These are phyloP conservation scores for Metschnikowia corniflorae DNA, from an alignment of 805 yeast species.

Conservation along the genomic window DNA sequence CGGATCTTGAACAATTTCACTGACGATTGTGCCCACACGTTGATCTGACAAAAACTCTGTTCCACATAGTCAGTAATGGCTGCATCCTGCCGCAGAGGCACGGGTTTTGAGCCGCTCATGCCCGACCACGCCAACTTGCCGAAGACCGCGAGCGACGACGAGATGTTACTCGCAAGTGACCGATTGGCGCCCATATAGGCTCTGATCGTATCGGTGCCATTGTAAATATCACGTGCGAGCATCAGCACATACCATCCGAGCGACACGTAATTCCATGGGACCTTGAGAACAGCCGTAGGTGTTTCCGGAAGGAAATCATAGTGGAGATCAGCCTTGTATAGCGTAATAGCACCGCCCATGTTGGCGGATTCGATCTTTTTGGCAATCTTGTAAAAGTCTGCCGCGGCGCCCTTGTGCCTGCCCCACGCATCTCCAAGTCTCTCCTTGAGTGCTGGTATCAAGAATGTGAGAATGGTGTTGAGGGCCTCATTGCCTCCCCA, in stretches of 20 bases:
- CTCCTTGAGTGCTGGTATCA: slow-evolving; percentile 37
- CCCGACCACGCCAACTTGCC: slow-evolving; percentile 40
- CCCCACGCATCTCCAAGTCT: slow-evolving; percentile 20
- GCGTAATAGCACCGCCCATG: slow-evolving; percentile 20
- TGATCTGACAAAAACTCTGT: slow-evolving; percentile 32
- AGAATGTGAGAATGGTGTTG: slow-evolving; percentile 34
- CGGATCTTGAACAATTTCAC: slow-evolving; percentile 48
- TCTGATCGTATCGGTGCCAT: slow-evolving; percentile 15
- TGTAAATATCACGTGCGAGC: slow-evolving; percentile 57
- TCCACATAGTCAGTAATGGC: slow-evolving; percentile 23
- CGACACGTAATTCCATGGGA: slow-evolving; percentile 60
- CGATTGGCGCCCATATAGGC: slow-evolving; percentile 21
- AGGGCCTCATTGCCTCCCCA: slow-evolving; percentile 60
- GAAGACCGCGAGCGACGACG: slow-evolving; percentile 34
- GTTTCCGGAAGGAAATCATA: slow-evolving; percentile 43
- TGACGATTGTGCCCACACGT: slow-evolving; percentile 52
- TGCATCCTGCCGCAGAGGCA: slow-evolving; percentile 6
- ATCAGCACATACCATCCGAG: slow-evolving; percentile 75
- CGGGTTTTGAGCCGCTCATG: slow-evolving; percentile 19
- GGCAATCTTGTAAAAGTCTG: slow-evolving; percentile 24
- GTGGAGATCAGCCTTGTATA: slow-evolving; percentile 28
- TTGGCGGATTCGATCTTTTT: slow-evolving; percentile 40
- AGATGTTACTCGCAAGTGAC: slow-evolving; percentile 38
- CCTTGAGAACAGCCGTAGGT: slow-evolving; percentile 43
- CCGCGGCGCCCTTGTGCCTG: slow-evolving; percentile 5